Base-by-base conservation (phyloP, 768 basidiomycete species). In the Clavaria fumosa region DNA sequence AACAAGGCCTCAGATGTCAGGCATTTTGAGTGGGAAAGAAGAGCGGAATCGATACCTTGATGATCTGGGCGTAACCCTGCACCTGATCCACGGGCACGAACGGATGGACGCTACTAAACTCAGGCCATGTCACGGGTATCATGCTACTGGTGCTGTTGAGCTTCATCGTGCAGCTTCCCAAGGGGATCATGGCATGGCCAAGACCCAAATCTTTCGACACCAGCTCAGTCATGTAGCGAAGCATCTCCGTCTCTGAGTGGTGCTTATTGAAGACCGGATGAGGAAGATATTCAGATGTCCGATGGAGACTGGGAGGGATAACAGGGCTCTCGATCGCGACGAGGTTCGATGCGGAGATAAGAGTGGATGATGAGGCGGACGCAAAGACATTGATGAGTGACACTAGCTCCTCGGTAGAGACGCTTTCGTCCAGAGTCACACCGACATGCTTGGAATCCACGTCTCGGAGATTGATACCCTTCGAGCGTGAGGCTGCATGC, bases 171-270 rank as follows among this genome's bases (percentile, higher is more conserved):
- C 90, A 91, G 54, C 86, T 90, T 40, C 90, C 90, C 3, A 91
- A 72, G 9, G 86, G 79, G 47, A 95, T 96, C 88, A 97, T 96
- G 31, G 86, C 75, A 54, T 99, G 95, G 6, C 85, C 81, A 22
- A 99, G 77, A 20, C 86, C 80, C 40, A 97, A 72, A 53, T 99
- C 95, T 62, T 97, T 97, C 24, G 78, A 78, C 43, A 90, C 84
- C 34, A 99, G 72, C 47, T 89, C 81, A 60, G 86, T 75, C 51
- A 97, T 85, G 58, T 96, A 95, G 24, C 95, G 88, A 23, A 99
- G 65, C 83, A 99, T 90, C 60, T 96, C 90, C 0, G 95, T 99
- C 64, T 99, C 95, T 4, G 90, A 93, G 54, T 97, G 93, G 51
- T 96, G 82, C 39, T 79, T 75, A 65, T 96, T 97, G 65, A 93